Evolutionary conservation across 805 yeast species (phyloP).

Genomic region (Nematodospora valgi): DNA sequence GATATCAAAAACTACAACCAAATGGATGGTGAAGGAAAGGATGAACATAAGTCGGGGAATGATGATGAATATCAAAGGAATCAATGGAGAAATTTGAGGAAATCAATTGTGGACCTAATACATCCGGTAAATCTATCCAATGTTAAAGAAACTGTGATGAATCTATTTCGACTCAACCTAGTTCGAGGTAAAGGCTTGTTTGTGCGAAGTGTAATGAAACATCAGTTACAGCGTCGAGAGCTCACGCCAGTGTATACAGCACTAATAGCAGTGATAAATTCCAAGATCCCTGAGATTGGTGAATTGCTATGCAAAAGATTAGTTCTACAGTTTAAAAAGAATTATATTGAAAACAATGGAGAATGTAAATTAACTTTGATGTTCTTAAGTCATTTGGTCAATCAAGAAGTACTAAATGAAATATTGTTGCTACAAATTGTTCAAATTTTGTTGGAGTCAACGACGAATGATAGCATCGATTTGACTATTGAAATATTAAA

Average conservation of each 20-base stretch:
- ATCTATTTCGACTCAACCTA: conserved; percentile 56
- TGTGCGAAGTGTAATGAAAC: conserved; percentile 53
- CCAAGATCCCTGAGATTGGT: conserved; percentile 69
- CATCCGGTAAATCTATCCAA: conserved; percentile 45
- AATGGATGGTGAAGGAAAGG: conserved; percentile 1
- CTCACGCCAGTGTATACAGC: conserved; percentile 53
- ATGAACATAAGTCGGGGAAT: not conserved
- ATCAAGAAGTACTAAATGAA: conserved; percentile 49
- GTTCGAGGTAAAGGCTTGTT: conserved; percentile 59
- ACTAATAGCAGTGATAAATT: conserved; percentile 56
- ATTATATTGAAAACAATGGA: conserved; percentile 44
- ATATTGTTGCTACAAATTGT: conserved; percentile 31
- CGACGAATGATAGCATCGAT: conserved; percentile 55
- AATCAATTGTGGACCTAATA: conserved; percentile 45
- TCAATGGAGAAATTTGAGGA: conserved; percentile 55
- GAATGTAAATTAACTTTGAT: conserved; percentile 31
- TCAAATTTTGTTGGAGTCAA: conserved; percentile 32
- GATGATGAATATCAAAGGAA: conserved; percentile 35
- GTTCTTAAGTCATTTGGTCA: conserved; percentile 62
- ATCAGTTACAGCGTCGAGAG: conserved; percentile 40
- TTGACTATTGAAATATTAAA: conserved; percentile 49
- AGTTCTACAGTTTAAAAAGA: conserved; percentile 55
- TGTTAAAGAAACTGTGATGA: conserved; percentile 44
- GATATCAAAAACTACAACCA: too few relatives aligned
- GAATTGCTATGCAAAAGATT: conserved; percentile 50